Base-by-base conservation (phyloP, 2,329 filamentous ascomycete genomes). In the Westerdykella ornata region DNA sequence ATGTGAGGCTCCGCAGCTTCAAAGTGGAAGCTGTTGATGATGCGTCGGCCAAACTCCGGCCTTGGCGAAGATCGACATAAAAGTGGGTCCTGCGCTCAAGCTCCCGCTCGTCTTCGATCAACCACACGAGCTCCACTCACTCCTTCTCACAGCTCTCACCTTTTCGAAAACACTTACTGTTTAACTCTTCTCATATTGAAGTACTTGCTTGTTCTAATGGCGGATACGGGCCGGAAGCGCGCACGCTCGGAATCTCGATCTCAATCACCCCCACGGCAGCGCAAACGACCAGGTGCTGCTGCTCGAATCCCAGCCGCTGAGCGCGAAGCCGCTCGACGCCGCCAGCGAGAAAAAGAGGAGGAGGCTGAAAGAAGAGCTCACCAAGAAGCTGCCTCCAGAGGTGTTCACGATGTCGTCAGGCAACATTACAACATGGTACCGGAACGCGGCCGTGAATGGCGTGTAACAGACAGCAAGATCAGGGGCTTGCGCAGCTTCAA, bases 341-440 rank as follows among this genome's bases (percentile, higher is more conserved):
- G 64, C 22, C 63, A 70, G 47, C 48, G 56, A 37, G 56, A 69
- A 41, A 58, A 69, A 30, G 65, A 71, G 45, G 58, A 66, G 39
- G 63, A 68, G 40, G 70, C 73, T 39, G 52, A 72, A 31, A 73
- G 82, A 51, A 69, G 77, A 12, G 59, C 60, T 5, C 57, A 62
- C n/a, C 49, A 55, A 16, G 59, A 59, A 40, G 59, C 57, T 5
- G 57, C 56, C 5, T 68, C 68, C 19, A 69, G 81, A 37, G 82
- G 81, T 33, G 81, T 87, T 32, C 81, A 89, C 54, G 88, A 97
- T 58, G 82, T 94, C 6, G 92, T 97, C 37, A 80, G 83, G 38
- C 83, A 94, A 51, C 90, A 96, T 67, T 98, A 98, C 75, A 98
- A 98, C 67, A 83, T 85, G 29, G 90, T 97, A 0, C 90, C 90